These are phyloP conservation scores for Sphaceloma murrayae DNA, from an alignment of 2,329 filamentous ascomycete species.

Conservation along the genomic window DNA sequence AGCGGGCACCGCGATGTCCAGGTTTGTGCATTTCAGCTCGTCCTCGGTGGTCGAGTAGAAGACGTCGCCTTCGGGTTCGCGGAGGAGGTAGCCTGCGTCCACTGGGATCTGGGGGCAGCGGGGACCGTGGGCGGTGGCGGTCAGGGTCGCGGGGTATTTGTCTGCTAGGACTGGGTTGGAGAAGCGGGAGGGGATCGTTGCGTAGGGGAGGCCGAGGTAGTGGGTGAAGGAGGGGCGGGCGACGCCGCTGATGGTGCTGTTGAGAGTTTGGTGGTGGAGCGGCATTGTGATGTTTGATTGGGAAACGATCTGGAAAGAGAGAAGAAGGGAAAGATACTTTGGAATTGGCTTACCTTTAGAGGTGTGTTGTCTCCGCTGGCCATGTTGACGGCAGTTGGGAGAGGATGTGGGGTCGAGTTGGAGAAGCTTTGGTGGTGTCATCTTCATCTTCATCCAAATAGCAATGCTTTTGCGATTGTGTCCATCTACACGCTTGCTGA, in stretches of 20 bases:
- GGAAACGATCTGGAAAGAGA: not conserved
- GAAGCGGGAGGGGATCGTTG: conserved; percentile 19
- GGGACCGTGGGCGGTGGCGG: conserved; percentile 21
- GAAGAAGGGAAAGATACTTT: not conserved
- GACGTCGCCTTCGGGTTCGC: conserved; percentile 30
- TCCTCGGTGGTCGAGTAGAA: conserved; percentile 30
- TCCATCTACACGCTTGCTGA: too few species aligned
- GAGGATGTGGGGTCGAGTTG: conserved; percentile 13
- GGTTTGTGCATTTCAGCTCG: conserved; percentile 37
- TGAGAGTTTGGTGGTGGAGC: conserved; percentile 16
- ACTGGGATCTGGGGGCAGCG: conserved; percentile 35
- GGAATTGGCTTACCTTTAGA: too few species aligned
- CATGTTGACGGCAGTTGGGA: conserved; percentile 11
- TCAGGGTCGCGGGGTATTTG: not conserved
- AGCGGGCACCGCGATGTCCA: conserved; percentile 33
- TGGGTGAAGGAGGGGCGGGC: conserved; percentile 16
- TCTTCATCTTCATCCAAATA: too few species aligned
- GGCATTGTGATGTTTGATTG: not conserved
- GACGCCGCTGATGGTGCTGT: conserved; percentile 19
- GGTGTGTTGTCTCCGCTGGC: not conserved
- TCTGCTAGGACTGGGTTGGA: conserved; percentile 16
- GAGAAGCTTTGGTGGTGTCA: conserved; percentile 1
- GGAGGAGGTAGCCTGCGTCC: conserved; percentile 37
- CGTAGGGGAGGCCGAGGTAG: conserved; percentile 21
- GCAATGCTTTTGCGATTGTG: too few species aligned